Percentiles rank a stretch among this genome's conserved stretches.
phyloP scores from a whole-genome alignment of 2,329 filamentous ascomycete genomes.

The Stylonectria norvegica region DNA sequence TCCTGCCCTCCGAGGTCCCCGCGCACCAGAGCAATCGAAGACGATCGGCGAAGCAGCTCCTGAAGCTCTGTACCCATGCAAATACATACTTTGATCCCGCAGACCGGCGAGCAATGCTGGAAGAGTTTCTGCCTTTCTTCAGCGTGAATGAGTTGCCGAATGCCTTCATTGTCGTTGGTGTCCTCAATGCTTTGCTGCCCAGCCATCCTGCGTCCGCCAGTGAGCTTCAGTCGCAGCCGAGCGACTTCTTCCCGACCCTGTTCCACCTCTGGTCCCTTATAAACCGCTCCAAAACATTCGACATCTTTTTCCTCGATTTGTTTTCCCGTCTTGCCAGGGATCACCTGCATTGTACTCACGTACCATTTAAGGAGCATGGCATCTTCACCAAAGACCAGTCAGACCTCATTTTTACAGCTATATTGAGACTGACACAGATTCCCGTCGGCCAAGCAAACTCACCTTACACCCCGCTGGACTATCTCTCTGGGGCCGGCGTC shows the following conservation, averaged over 20 bases:
- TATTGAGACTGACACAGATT: conserved; percentile 86
- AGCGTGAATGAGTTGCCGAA: conserved; percentile 89
- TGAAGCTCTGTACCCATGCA: conserved; percentile 85
- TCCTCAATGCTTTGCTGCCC: conserved; percentile 83
- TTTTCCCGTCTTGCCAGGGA: conserved; percentile 85
- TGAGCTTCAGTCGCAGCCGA: conserved; percentile 73
- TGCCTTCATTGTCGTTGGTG: conserved; percentile 86
- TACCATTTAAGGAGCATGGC: conserved; percentile 80
- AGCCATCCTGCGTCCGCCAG: conserved; percentile 73
- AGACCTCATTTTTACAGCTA: conserved; percentile 85
- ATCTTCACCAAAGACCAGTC: conserved; percentile 93
- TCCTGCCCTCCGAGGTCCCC: conserved; percentile 80
- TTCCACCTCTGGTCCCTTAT: conserved; percentile 97
- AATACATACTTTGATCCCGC: conserved; percentile 90
- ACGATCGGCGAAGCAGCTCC: conserved; percentile 61
- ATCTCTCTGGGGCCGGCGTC: conserved; percentile 75
- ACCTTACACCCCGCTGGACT: conserved; percentile 82
- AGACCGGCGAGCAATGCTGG: conserved; percentile 76
- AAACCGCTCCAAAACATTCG: conserved; percentile 81
- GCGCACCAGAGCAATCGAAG: conserved; percentile 55
- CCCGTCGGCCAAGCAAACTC: conserved; percentile 95
- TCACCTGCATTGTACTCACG: conserved; percentile 68
- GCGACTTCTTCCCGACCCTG: conserved; percentile 85
- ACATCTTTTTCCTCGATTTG: conserved; percentile 84
- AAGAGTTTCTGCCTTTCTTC: conserved; percentile 81